Percentiles rank a stretch among this genome's conserved stretches.
phyloP scores from a whole-genome alignment of 768 basidiomycete genomes.

The Lentinus brumalis region DNA sequence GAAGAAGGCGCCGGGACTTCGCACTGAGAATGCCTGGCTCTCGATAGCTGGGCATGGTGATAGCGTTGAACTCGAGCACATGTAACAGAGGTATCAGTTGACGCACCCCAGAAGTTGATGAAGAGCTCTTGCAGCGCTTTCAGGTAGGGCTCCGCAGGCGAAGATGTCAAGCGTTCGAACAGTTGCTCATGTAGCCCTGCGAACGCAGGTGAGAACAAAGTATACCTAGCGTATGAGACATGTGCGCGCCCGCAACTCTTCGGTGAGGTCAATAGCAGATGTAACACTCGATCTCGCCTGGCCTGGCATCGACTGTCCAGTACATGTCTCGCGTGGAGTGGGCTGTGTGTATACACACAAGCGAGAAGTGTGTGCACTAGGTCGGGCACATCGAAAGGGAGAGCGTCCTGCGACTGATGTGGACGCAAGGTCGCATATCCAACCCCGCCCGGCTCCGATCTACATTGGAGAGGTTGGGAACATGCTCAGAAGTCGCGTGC shows the following conservation, averaged over 20 bases:
- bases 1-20: slow-evolving; percentile 81
- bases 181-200: slow-evolving; percentile 78
- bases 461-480: no score
- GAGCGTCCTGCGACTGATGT: no score
- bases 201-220: background rate
- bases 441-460: no score
- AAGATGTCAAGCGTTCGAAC: slow-evolving; percentile 73
- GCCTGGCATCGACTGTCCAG: no score
- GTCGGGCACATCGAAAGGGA: no score
- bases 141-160: slow-evolving; percentile 78
- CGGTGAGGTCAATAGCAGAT: background rate
- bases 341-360: no score
- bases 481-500: no score
- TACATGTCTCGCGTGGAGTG: no score
- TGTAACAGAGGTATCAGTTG: slow-evolving; percentile 14
- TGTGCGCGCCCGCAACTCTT: background rate
- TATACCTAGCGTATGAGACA: slow-evolving; percentile 1
- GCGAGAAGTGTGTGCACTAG: no score
- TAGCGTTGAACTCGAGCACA: background rate
- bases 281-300: no score
- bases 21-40: slow-evolving; percentile 80
- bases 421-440: no score
- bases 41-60: slow-evolving; percentile 63
- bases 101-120: slow-evolving; percentile 90
- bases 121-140: slow-evolving; percentile 82